phyloP scores from a whole-genome alignment of 2,329 filamentous ascomycete genomes.

The Ceratocystis albifundus region DNA sequence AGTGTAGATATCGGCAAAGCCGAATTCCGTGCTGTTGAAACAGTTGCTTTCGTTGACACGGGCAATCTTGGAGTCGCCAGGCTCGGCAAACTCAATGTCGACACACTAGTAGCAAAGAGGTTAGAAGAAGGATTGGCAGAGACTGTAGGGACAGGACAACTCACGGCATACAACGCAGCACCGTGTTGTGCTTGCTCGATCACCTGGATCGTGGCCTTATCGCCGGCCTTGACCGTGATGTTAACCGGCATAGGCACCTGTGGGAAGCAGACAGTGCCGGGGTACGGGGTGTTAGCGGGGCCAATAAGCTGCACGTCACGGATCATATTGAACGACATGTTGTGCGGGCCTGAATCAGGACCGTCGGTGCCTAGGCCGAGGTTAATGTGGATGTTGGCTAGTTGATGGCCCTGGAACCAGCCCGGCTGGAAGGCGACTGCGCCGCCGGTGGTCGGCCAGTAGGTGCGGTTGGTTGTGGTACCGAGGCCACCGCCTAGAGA shows the following conservation, averaged over 20 bases:
- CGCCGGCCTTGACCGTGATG: constrained; percentile 60
- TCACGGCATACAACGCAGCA: constrained; percentile 67
- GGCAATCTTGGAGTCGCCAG: constrained; percentile 52
- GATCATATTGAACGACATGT: constrained; percentile 80
- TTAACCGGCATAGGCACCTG: constrained; percentile 74
- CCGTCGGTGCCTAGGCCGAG: constrained; percentile 66
- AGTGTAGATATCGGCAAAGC: constrained; percentile 67
- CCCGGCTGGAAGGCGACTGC: constrained; percentile 85
- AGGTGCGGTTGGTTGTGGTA: constrained; percentile 69
- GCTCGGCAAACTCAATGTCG: constrained; percentile 82
- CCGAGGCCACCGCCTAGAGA: constrained; percentile 68
- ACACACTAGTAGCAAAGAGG: constrained; percentile 58
- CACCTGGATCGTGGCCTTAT: constrained; percentile 81
- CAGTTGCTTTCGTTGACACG: constrained; percentile 74
- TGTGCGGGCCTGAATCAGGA: constrained; percentile 54
- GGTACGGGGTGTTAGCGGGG: constrained; percentile 71
- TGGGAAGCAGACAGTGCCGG: constrained; percentile 77
- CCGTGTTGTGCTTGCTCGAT: constrained; percentile 76
- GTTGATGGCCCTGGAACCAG: constrained; percentile 84
- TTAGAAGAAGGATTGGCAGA: background rate
- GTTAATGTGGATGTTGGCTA: constrained; percentile 81
- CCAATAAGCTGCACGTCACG: constrained; percentile 72
- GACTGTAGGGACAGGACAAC: constrained; percentile 28
- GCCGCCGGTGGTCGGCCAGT: constrained; percentile 80
- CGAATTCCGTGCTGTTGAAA: constrained; percentile 71